phyloP scores from a whole-genome alignment of 495 filamentous ascomycete genomes.

The Penicillium silybi region DNA sequence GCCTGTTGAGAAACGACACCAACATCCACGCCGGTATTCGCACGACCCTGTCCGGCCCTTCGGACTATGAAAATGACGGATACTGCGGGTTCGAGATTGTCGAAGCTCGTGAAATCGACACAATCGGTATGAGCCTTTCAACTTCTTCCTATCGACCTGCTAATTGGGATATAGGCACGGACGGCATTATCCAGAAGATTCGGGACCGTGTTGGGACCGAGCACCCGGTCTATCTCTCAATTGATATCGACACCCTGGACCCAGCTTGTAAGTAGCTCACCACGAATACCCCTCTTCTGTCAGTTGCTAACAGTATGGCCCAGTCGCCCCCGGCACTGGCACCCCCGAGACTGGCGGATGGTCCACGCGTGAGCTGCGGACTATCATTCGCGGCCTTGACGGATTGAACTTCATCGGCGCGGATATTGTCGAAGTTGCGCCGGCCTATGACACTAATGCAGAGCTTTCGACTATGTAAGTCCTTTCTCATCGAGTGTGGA shows the following conservation, averaged over 20 bases:
- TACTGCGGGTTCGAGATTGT: slow-evolving; percentile 79
- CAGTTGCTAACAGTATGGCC: neutral
- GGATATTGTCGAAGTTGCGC: slow-evolving; percentile 75
- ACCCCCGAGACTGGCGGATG: slow-evolving; percentile 87
- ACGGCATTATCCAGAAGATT: slow-evolving; percentile 73
- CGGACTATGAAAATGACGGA: slow-evolving; percentile 77
- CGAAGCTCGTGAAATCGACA: slow-evolving; percentile 80
- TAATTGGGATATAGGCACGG: slow-evolving; percentile 24
- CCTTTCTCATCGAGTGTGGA: neutral
- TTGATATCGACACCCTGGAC: slow-evolving; percentile 87
- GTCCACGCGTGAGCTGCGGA: slow-evolving; percentile 73
- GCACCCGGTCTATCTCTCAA: slow-evolving; percentile 75
- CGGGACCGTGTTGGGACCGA: slow-evolving; percentile 66
- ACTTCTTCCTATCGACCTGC: neutral
- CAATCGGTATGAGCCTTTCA: slow-evolving; percentile 45
- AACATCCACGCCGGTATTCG: slow-evolving; percentile 88
- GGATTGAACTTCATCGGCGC: slow-evolving; percentile 74
- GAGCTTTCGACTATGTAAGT: slow-evolving; percentile 59
- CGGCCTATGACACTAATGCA: slow-evolving; percentile 65
- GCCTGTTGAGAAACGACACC: slow-evolving; percentile 71
- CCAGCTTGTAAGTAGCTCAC: slow-evolving; percentile 60
- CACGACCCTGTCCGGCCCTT: slow-evolving; percentile 65
- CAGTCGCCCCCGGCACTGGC: slow-evolving; percentile 76
- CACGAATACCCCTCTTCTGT: neutral
- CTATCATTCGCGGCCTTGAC: slow-evolving; percentile 67